These are phyloP conservation scores for Antitrichia curtipendula DNA, from an alignment of 225 moss, liverwort and hornwort species.

Conservation along the genomic window DNA sequence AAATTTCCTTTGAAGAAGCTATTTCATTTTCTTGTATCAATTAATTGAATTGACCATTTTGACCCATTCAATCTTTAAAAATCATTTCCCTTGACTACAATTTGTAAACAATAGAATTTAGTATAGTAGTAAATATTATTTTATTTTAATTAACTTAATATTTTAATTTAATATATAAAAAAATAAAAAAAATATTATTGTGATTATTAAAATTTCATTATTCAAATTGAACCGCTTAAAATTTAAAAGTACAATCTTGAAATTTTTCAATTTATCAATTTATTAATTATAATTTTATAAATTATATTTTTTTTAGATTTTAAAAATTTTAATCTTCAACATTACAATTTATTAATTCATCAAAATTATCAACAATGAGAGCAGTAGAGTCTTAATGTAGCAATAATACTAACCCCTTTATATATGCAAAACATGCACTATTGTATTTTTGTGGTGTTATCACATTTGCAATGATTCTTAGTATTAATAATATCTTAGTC, in stretches of 20 bases:
- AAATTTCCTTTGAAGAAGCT: too few relatives aligned
- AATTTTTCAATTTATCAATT: not conserved
- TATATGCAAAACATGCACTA: accelerated
- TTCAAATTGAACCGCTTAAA: not conserved
- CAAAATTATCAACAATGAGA: not conserved
- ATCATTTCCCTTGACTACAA: not conserved
- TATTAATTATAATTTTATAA: not conserved
- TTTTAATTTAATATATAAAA: not conserved
- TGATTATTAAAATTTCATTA: not conserved
- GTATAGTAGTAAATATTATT: not conserved
- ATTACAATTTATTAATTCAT: not conserved
- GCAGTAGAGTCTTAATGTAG: accelerated
- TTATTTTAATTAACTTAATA: not conserved
- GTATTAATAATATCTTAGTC: not conserved
- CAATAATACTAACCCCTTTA: accelerated
- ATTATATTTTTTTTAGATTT: too few relatives aligned
- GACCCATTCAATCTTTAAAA: not conserved
- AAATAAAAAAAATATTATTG: not conserved
- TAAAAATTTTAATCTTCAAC: not conserved
- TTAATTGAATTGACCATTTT: too few relatives aligned
- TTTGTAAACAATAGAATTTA: not conserved
- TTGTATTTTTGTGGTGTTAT: not conserved
- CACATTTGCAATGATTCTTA: not conserved
- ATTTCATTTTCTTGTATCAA: too few relatives aligned
- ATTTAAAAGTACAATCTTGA: not conserved